Percentiles rank a stretch among this genome's conserved stretches.
These are phyloP conservation scores for Suillus fuscotomentosus DNA, from an alignment of 768 basidiomycete genomes.

Conservation along the genomic window DNA sequence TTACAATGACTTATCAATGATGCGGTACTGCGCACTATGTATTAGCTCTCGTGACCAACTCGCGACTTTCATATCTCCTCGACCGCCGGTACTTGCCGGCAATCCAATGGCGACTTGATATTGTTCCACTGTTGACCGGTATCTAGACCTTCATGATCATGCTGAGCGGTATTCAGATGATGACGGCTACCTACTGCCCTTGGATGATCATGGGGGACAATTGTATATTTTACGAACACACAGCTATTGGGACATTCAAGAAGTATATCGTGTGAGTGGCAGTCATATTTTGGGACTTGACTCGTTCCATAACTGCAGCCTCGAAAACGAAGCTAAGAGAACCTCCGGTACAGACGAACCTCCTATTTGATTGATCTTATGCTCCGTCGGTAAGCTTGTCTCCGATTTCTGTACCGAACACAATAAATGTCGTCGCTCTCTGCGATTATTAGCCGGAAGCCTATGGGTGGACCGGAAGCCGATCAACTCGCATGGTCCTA, in stretches of 20 bases:
- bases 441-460: background rate
- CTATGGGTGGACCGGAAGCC: background rate
- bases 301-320: background rate
- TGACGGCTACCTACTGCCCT: background rate
- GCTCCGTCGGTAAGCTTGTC: background rate
- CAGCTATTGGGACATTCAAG: constrained; percentile 15
- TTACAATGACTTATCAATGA: background rate
- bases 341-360: background rate
- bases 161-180: background rate
- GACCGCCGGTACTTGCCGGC: background rate
- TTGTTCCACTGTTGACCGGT: background rate
- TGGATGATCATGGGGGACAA: background rate
- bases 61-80: background rate
- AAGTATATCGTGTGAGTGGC: constrained; percentile 9
- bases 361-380: background rate
- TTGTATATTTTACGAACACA: background rate
- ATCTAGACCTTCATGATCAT: background rate
- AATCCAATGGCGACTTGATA: background rate
- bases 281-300: background rate
- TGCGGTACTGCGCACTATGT: background rate
- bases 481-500: background rate
- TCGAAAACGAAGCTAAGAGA: background rate
- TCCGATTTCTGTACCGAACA: background rate
- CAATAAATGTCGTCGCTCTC: background rate
- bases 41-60: too few relatives aligned